Base-by-base conservation (phyloP, 1,284 basidiomycete genomes). In the Ustilago xerochloae region DNA sequence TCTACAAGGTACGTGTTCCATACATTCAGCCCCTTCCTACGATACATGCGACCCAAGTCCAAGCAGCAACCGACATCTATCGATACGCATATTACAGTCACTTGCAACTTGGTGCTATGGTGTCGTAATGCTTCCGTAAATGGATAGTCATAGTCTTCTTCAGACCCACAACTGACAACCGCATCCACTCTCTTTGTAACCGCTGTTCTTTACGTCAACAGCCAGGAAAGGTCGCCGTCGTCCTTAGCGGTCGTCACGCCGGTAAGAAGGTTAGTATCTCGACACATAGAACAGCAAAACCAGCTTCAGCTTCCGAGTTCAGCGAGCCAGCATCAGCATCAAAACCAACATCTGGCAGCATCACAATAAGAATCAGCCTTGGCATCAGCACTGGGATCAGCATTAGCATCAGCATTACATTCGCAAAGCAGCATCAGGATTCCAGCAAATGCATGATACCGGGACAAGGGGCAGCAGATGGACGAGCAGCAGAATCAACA, bases 161-260 rank as follows among this genome's bases (percentile, higher is more conserved):
- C 50, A 26, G 20, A 20, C 47, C 28, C 51, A 55, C 51, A 9
- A 24, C 61, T 64, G 49, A 57, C 53, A 30, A 29, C 45, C 18
- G 13, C 20, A 24, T 54, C 13, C 16, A 18, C 51, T n/a, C 45
- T 15, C n/a, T 4, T 51, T n/a, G 26, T n/a, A 16, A 30, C 12
- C 32, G 18, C 38, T 22, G 22, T 36, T 16, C 30, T 58, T 24
- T 81, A 73, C 77, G 94, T 86, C 94, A 93, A 91, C 97, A 97
- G 89, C 92, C 95, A 87, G 95, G 95, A 88, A 98, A 97, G 90
- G 94, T 94, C 84, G 80, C 85, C 61, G 78, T 85, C 70, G 78
- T 82, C 56, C 81, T 84, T 50, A 80, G 80, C 65, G 82, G 82
- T 48, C 79, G 82, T 63, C 77, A 83, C 67, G 82, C 82, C 65